Conservation (phyloP, 176 grass and related monocot species). For the Rhynchospora pubera region DNA sequence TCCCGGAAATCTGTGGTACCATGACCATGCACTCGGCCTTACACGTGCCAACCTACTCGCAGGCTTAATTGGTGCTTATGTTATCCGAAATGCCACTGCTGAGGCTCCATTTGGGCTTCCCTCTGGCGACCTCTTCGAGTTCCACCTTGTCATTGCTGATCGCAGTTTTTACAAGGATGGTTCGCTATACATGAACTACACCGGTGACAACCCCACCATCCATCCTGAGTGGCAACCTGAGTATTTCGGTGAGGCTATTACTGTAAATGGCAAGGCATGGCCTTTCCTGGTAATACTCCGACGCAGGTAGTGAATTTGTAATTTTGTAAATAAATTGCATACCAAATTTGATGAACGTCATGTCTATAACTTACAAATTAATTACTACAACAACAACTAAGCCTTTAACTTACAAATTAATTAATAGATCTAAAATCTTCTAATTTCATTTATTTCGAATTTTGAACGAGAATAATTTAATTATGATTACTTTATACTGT, state of each 20-base stretch:
- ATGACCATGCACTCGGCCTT: slow-evolving; percentile 70
- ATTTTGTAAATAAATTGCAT: too few relatives aligned
- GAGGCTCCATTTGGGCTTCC: slow-evolving; percentile 35
- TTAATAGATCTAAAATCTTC: too few relatives aligned
- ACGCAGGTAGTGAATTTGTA: too few relatives aligned
- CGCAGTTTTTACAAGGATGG: slow-evolving; percentile 46
- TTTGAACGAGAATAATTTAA: neutral
- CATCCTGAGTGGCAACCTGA: slow-evolving; percentile 91
- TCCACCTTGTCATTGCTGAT: slow-evolving; percentile 49
- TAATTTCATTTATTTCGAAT: too few relatives aligned
- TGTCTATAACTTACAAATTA: too few relatives aligned
- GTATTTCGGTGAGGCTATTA: slow-evolving; percentile 54
- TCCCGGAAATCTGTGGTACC: slow-evolving; percentile 67
- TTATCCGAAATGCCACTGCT: neutral
- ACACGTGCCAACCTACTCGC: slow-evolving; percentile 72
- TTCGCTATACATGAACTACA: slow-evolving; percentile 54
- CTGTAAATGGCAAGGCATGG: slow-evolving; percentile 70
- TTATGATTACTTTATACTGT: neutral
- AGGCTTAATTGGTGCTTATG: slow-evolving; percentile 59
- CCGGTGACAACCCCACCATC: slow-evolving; percentile 47
- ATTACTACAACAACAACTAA: too few relatives aligned
- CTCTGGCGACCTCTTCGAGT: slow-evolving; percentile 31
- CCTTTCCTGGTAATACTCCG: slow-evolving; percentile 46
- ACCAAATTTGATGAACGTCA: too few relatives aligned
- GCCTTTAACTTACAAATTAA: too few relatives aligned